Percentiles rank a stretch among this genome's conserved stretches.
Conservation (phyloP, 1,139 yeast genomes). For the Arxiozyma slooffiae region DNA sequence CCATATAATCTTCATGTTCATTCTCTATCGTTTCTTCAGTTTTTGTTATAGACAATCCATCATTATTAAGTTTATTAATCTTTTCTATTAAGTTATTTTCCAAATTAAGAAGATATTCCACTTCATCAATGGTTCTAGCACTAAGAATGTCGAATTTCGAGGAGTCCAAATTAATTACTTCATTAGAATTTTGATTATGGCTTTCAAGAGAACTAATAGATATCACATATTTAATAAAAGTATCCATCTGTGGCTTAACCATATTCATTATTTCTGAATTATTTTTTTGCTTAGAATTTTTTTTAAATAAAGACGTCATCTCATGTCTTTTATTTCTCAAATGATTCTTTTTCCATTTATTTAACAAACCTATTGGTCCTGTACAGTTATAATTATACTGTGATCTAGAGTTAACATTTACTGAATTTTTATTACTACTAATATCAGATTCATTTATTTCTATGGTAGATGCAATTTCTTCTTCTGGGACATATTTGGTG, state of each 20-base stretch:
- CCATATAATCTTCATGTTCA: background rate
- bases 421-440: background rate
- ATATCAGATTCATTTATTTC: background rate
- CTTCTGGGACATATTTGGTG: constrained; percentile 19
- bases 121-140: constrained; percentile 71
- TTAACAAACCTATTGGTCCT: constrained; percentile 23
- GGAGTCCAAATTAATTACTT: constrained; percentile 29
- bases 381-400: constrained; percentile 4
- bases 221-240: constrained; percentile 34
- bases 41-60: background rate
- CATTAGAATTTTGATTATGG: constrained; percentile 11
- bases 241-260: constrained; percentile 26
- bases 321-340: constrained; percentile 2
- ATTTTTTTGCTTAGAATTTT: background rate
- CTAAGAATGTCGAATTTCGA: constrained; percentile 62
- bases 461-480: background rate
- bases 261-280: background rate
- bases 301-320: background rate
- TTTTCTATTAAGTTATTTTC: constrained; percentile 30
- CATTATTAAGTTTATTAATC: constrained; percentile 10
- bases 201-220: constrained; percentile 32
- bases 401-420: background rate
- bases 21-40: background rate
- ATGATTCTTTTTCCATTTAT: constrained; percentile 28
- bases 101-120: constrained; percentile 35